Evolutionary conservation across 2,329 filamentous ascomycete species (phyloP).

Genomic region (Sporothrix humicola): DNA sequence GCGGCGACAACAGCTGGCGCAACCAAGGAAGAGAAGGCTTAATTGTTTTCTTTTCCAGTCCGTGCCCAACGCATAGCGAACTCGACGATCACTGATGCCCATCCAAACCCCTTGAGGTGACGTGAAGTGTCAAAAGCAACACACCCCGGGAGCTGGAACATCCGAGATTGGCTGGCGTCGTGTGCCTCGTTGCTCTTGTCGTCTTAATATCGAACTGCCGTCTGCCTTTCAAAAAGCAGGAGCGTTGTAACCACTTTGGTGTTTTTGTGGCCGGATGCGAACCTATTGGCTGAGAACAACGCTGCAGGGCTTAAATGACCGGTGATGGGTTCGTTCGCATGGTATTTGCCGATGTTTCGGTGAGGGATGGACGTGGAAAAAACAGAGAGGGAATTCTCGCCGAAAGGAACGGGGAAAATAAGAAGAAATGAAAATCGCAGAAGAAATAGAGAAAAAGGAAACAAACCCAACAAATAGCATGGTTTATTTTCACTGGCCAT

Average conservation of each 20-base stretch:
- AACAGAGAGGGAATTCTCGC: not conserved
- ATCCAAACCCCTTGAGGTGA: not conserved
- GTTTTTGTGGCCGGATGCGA: slow-evolving; percentile 5
- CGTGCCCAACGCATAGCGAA: not conserved
- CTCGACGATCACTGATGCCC: no score
- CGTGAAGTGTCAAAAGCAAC: not conserved
- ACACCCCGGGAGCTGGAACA: not conserved
- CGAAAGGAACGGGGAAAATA: not conserved
- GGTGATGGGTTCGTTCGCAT: not conserved
- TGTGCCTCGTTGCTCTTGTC: not conserved
- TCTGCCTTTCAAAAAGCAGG: not conserved
- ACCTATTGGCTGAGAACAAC: slow-evolving; percentile 13
- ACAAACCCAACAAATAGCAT: not conserved
- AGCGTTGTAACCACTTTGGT: not conserved
- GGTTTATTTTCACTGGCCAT: not conserved
- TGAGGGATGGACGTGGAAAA: not conserved
- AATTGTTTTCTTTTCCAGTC: not conserved
- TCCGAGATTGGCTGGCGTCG: slow-evolving; percentile 10
- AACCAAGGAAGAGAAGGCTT: not conserved
- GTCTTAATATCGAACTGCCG: not conserved
- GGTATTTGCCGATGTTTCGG: not conserved
- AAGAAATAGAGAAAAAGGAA: not conserved
- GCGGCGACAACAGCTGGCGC: not conserved
- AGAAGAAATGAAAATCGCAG: not conserved
- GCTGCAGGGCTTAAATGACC: slow-evolving; percentile 7